phyloP scores from a whole-genome alignment of 768 basidiomycete species.

The Leccinum subgranulosum region DNA sequence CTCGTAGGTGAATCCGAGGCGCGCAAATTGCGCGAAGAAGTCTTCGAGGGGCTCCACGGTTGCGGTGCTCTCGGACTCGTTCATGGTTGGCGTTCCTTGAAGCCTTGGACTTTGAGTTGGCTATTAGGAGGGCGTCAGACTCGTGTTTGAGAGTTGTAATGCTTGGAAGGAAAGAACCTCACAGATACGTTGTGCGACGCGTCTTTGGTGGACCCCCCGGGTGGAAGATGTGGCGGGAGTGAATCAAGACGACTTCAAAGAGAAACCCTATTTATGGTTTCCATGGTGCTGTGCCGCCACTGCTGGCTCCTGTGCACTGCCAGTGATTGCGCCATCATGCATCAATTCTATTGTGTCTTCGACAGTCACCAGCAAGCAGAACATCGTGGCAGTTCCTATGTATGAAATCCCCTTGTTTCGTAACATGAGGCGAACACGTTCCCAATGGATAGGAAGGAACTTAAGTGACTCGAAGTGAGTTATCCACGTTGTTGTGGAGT shows the following conservation, averaged over 20 bases:
- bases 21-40: conserved; percentile 23
- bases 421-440: not conserved
- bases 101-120: not conserved
- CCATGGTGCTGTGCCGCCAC: not conserved
- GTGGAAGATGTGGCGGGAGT: not conserved
- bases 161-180: not conserved
- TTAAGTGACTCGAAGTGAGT: not conserved
- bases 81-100: not conserved
- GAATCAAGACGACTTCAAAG: not conserved
- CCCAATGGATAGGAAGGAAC: not conserved
- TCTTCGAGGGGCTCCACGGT: conserved; percentile 19
- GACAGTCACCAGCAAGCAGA: not conserved
- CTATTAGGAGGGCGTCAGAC: not conserved
- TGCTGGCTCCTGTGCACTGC: not conserved
- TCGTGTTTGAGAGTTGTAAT: not conserved
- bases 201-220: not conserved
- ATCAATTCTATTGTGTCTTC: not conserved
- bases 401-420: not conserved
- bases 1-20: conserved; percentile 14
- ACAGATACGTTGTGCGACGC: not conserved
- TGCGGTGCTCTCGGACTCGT: not conserved
- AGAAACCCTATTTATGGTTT: not conserved
- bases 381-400: not conserved
- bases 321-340: not conserved
- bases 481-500: too few species aligned